These are phyloP conservation scores for Beta lomatogona DNA, from an alignment of 179 eudicot species.

Conservation along the genomic window DNA sequence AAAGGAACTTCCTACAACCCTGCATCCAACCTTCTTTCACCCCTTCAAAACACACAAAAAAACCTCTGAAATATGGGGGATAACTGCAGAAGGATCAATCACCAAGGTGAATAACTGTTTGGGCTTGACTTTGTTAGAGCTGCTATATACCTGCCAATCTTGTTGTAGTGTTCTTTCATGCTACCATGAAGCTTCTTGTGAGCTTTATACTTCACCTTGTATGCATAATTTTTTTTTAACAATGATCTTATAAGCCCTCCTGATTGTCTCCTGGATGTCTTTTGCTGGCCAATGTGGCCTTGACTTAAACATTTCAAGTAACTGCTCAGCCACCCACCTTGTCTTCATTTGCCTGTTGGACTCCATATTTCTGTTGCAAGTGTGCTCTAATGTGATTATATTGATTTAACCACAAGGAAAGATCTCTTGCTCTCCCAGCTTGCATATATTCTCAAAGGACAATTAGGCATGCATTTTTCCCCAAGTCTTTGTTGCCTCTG, in stretches of 20 bases:
- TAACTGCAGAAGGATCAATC: too few relatives aligned
- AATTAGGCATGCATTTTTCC: too few relatives aligned
- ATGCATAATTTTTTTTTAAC: not conserved
- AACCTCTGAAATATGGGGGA: not conserved
- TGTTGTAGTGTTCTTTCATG: not conserved
- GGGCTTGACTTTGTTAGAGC: not conserved
- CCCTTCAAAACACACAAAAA: not conserved
- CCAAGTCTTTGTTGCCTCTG: too few relatives aligned
- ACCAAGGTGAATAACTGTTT: not conserved
- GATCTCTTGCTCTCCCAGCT: too few relatives aligned
- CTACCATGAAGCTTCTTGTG: not conserved
- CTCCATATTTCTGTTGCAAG: not conserved
- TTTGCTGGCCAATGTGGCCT: not conserved
- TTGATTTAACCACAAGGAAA: not conserved
- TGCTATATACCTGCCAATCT: not conserved
- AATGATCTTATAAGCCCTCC: not conserved
- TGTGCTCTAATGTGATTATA: not conserved
- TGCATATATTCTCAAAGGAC: too few relatives aligned
- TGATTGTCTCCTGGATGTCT: not conserved
- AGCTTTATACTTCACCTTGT: not conserved
- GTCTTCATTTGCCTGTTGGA: not conserved
- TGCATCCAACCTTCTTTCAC: not conserved
- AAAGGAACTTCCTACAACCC: not conserved
- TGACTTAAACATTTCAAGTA: not conserved
- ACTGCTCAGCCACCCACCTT: not conserved